A percentile compares a stretch with the other conserved stretches of the same genome.
Evolutionary conservation across 345 rosid species (phyloP).

Genomic region (Citrus reticulata): DNA sequence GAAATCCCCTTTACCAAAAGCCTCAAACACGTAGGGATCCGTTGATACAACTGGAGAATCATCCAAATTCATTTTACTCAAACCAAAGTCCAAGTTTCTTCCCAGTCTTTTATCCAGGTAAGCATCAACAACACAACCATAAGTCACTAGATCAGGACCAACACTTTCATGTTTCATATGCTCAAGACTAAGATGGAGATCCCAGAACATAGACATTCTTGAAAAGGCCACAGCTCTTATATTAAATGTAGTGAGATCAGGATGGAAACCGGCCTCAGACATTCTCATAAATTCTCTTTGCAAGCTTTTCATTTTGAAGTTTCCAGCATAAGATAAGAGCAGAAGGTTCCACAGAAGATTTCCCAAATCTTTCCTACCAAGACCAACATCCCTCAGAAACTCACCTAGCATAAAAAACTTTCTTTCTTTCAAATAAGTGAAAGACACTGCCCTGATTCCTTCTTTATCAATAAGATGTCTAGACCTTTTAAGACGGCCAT

Average conservation of each 20-base stretch:
- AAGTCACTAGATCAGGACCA: constrained; percentile 76
- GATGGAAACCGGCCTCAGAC: constrained; percentile 58
- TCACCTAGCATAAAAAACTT: constrained; percentile 56
- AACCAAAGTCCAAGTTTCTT: constrained; percentile 60
- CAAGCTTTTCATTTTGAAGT: constrained; percentile 86
- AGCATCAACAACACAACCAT: constrained; percentile 77
- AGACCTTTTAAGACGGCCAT: constrained; percentile 48
- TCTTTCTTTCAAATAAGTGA: constrained; percentile 40
- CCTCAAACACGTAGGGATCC: constrained; percentile 63
- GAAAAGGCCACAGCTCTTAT: constrained; percentile 73
- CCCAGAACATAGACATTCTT: constrained; percentile 78
- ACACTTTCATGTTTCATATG: constrained; percentile 65
- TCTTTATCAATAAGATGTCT: constrained; percentile 47
- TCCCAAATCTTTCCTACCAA: constrained; percentile 55
- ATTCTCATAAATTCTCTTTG: constrained; percentile 69
- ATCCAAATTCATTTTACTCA: constrained; percentile 49
- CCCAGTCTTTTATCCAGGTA: constrained; percentile 71
- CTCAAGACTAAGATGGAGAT: constrained; percentile 80
- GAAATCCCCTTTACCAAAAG: constrained; percentile 79
- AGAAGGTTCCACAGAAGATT: constrained; percentile 75
- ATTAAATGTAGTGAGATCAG: constrained; percentile 79
- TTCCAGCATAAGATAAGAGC: constrained; percentile 71
- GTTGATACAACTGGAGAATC: constrained; percentile 48
- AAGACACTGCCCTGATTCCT: constrained; percentile 56
- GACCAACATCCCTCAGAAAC: constrained; percentile 65